Evolutionary conservation across 2,329 filamentous ascomycete genomes (phyloP), one percentile per base, ranked within the genome.

Genomic region (Colletotrichum chrysophilum): DNA sequence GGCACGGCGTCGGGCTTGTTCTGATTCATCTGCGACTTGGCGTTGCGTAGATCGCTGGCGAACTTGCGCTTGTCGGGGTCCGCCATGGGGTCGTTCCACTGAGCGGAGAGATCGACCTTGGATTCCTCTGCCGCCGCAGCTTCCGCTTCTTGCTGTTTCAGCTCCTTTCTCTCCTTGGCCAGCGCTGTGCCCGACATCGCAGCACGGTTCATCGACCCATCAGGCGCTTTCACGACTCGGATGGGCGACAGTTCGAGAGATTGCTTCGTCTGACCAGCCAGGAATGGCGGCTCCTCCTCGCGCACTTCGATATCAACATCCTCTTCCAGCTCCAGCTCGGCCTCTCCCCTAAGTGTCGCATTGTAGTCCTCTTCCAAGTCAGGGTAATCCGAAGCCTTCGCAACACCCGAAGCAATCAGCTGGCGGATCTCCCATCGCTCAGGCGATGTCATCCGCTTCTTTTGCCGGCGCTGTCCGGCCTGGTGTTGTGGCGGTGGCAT

Each of bases 31-130:
- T 88, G 87, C 62, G 85, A 86, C 77, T 93, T 92, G 1, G 93
- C 89, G 77, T 91, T 94, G 70, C 95, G 91, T 66, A 98, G 84
- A 78, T 98, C 97, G 78, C 93, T 93, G 2, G 97, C 97, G 85
- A 99, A 99, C 78, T 97, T 94, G 71, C 94, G 91, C 82, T 96
- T 92, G 78, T 97, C 94, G 3, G 95, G 93, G 28, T 93, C 92
- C 16, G 95, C 94, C 96, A 99, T 98, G 0, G 97, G 97, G 83
- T 99, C 97, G 74, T 98, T 94, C 97, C 97, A 99, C 84, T 98
- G 96, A 14, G 95, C 92, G 68, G 94, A 92, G 4, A 99, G 88
- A 80, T 98, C 96, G 36, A 97, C 94, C 80, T 96, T 94, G 0
- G 92, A 90, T 78, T 95, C 92, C 76, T 97, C 92, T 26, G 95